phyloP scores from a whole-genome alignment of 2,329 filamentous ascomycete genomes.

The Phyllachora maydis region DNA sequence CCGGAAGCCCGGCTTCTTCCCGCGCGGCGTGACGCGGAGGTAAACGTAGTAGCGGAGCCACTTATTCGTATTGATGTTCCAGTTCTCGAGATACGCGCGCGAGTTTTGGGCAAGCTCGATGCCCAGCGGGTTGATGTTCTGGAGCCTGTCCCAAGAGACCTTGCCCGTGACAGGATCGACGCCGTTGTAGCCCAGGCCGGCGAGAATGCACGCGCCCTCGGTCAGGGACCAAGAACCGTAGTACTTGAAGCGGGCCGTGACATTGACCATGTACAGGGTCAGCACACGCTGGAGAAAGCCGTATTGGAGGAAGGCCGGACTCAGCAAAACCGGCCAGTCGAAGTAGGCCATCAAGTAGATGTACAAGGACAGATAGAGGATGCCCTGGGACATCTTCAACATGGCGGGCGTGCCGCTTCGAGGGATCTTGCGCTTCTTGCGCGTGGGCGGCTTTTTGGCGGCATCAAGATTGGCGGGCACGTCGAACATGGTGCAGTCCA shows the following conservation, averaged over 20 bases:
- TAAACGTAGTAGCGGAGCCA: conserved; percentile 96
- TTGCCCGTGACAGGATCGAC: conserved; percentile 69
- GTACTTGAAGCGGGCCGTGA: conserved; percentile 76
- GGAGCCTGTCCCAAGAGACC: conserved; percentile 73
- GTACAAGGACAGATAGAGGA: conserved; percentile 64
- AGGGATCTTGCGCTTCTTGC: conserved; percentile 82
- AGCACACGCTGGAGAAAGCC: conserved; percentile 54
- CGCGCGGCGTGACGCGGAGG: conserved; percentile 79
- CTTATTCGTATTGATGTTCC: conserved; percentile 98
- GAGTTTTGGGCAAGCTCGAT: conserved; percentile 88
- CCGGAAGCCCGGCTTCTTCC: conserved; percentile 89
- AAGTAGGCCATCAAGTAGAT: conserved; percentile 52
- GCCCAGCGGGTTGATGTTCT: conserved; percentile 70
- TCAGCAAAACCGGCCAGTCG: conserved; percentile 38
- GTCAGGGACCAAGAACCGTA: conserved; percentile 91
- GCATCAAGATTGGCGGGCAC: conserved; percentile 65
- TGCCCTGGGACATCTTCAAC: conserved; percentile 50
- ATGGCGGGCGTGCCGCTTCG: conserved; percentile 72
- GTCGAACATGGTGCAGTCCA: conserved; percentile 89
- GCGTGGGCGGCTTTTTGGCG: conserved; percentile 63
- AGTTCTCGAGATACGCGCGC: conserved; percentile 74
- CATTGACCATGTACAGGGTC: conserved; percentile 63
- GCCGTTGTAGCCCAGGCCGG: conserved; percentile 86
- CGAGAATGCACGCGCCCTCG: conserved; percentile 84
- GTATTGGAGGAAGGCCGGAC: conserved; percentile 45